Conservation (phyloP, 75 land plant genomes). For the Adiantum capillusveneris region DNA sequence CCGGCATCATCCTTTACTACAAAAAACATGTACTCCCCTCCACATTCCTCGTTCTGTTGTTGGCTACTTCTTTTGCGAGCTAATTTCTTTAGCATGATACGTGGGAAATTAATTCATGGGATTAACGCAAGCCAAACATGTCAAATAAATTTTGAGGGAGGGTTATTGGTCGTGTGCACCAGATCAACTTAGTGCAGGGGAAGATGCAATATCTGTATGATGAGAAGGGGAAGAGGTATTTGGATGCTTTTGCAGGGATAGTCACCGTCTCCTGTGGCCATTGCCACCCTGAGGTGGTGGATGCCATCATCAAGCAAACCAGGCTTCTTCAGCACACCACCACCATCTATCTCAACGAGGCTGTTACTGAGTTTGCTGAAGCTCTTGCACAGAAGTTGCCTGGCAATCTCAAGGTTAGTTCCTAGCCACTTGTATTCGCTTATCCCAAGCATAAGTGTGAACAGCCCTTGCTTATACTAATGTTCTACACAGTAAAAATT, state of each 20-base stretch:
- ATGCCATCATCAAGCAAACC: slow-evolving; percentile 64
- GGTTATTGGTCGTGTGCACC: neutral
- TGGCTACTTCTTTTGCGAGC: too few relatives aligned
- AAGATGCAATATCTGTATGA: slow-evolving; percentile 96
- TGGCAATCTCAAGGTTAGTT: slow-evolving; percentile 80
- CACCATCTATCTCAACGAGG: slow-evolving; percentile 69
- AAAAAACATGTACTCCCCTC: slow-evolving; percentile 59
- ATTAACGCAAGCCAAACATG: neutral
- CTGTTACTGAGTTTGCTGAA: slow-evolving; percentile 86
- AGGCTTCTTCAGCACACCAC: slow-evolving; percentile 79
- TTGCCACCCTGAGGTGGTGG: slow-evolving; percentile 83
- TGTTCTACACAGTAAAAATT: too few relatives aligned
- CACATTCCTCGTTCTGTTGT: too few relatives aligned
- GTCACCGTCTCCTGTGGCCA: slow-evolving; percentile 91
- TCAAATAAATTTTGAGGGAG: neutral
- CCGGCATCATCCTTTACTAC: slow-evolving; percentile 75
- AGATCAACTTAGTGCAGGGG: slow-evolving; percentile 83
- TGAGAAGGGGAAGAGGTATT: slow-evolving; percentile 74
- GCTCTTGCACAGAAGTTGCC: slow-evolving; percentile 79
- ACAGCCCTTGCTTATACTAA: too few relatives aligned
- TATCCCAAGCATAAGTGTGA: too few relatives aligned
- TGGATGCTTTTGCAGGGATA: slow-evolving; percentile 95
- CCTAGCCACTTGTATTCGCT: too few relatives aligned
- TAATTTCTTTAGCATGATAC: too few relatives aligned
- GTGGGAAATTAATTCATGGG: neutral